Base-by-base conservation (phyloP, 148 eudicot species). In the Rhododendron griersonianum region DNA sequence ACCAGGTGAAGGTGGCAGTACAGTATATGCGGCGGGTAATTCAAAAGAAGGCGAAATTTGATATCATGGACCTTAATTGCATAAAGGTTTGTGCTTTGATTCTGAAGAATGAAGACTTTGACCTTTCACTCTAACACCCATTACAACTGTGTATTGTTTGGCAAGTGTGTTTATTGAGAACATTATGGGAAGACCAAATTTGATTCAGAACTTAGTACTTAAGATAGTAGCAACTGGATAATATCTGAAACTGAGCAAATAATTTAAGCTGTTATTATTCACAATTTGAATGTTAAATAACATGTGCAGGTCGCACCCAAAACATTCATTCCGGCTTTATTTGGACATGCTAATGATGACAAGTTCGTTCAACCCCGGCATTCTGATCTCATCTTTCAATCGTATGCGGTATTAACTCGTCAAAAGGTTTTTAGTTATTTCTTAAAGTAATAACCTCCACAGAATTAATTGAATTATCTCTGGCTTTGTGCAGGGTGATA, bases 271-370 rank as follows among this genome's bases (percentile, higher is more conserved):
- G 13, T 79, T 74, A 39, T 47, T 19, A 15, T 73, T 28, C 21
- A n/a, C 81, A 28, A 67, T 69, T 53, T 69, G 53, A 41, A 19
- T 77, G 21, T 65, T n/a, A 6, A n/a, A 37, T 63, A 44, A 67
- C 41, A 9, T 83, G 83, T 86, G 91, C 94, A 94, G 98, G 98
- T 90, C 91, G 94, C 94, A 45, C 90, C 98, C 9, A 93, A 92
- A 88, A 92, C 96, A 78, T 92, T 85, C 86, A 94, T 94, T 92
- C 98, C 98, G 57, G 95, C 94, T 80, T 88, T 96, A 85, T 93
- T 96, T 94, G 98, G 94, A 78, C 98, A 96, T 93, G 98, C 95
- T 84, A 93, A 92, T 59, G 98, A 89, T 82, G 98, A 96, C 91
- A 96, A 92, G 83, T 96, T 96, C 81, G 89, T 96, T 85, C 94